Conservation (phyloP, 805 yeast genomes). For the Wickerhamiella australiensis region DNA sequence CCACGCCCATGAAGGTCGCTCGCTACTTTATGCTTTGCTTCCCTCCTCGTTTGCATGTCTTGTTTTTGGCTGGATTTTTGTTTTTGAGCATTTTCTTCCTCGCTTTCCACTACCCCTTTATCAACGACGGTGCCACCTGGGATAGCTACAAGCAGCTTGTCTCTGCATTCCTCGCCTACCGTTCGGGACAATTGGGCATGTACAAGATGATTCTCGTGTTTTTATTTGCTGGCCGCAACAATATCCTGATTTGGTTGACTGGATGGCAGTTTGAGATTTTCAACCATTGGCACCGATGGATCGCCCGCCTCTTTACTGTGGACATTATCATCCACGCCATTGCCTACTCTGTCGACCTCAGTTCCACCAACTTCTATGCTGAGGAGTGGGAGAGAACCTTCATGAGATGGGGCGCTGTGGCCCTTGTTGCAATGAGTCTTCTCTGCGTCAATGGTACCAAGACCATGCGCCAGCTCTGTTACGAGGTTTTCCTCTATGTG, state of each 20-base stretch:
- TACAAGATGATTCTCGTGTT: conserved; percentile 39
- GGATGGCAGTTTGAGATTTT: conserved; percentile 47
- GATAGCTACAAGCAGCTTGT: conserved; percentile 6
- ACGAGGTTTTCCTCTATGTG: conserved; percentile 44
- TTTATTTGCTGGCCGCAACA: conserved; percentile 58
- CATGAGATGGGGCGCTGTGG: conserved; percentile 25
- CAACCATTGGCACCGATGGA: conserved; percentile 49
- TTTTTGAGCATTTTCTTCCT: conserved; percentile 2
- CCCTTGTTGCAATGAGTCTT: conserved; percentile 20
- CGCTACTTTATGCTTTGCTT: conserved; percentile 6
- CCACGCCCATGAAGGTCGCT: conserved; percentile 7
- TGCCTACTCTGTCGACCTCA: conserved; percentile 34
- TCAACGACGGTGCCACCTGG: not conserved
- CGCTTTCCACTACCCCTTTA: conserved; percentile 7
- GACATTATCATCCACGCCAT: conserved; percentile 43
- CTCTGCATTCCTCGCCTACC: conserved; percentile 24
- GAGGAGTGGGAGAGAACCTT: conserved; percentile 22
- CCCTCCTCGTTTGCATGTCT: conserved; percentile 9
- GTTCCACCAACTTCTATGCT: conserved; percentile 23
- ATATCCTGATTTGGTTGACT: conserved; percentile 43
- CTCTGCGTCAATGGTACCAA: conserved; percentile 31
- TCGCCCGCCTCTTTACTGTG: conserved; percentile 39
- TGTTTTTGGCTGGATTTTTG: conserved; percentile 5
- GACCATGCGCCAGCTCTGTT: conserved; percentile 37
- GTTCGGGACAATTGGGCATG: conserved; percentile 25